phyloP scores from a whole-genome alignment of 768 basidiomycete species.

The Collybia sp. region DNA sequence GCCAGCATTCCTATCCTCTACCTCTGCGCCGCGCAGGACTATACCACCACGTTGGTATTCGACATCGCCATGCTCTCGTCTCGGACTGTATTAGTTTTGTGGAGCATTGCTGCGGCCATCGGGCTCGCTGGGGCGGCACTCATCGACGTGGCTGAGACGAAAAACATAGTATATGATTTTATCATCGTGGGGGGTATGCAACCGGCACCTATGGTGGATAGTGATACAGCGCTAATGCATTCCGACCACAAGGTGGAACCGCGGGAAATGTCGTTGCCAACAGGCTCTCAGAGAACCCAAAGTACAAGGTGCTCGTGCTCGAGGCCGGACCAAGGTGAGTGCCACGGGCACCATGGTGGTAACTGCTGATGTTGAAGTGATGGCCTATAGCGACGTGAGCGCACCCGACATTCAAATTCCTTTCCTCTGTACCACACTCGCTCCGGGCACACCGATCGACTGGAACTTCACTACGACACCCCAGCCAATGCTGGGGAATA shows the following conservation, averaged over 20 bases:
- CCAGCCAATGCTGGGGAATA: slow-evolving; percentile 13
- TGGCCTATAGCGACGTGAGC: slow-evolving; percentile 2
- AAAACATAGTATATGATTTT: not conserved
- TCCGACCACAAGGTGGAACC: not conserved
- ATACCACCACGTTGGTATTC: too few relatives aligned
- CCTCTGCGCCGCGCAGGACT: too few relatives aligned
- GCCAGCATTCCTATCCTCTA: too few relatives aligned
- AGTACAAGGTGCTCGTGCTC: not conserved
- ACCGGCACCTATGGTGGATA: not conserved
- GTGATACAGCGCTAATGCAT: not conserved
- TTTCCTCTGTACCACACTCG: slow-evolving; percentile 6
- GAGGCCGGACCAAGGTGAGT: not conserved
- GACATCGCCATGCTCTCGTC: too few relatives aligned
- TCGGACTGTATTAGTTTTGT: too few relatives aligned
- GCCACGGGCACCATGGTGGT: not conserved
- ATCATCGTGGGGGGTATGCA: not conserved
- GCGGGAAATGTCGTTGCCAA: not conserved
- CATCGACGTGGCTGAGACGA: too few relatives aligned
- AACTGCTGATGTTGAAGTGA: not conserved
- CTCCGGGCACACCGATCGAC: slow-evolving; percentile 9
- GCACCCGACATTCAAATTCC: slow-evolving; percentile 10
- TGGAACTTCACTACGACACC: slow-evolving; percentile 23
- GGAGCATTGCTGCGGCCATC: too few relatives aligned
- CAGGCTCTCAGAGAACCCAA: not conserved
- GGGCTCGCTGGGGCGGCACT: too few relatives aligned